Evolutionary conservation across 768 basidiomycete species (phyloP).

Genomic region (Boletus insuetus): DNA sequence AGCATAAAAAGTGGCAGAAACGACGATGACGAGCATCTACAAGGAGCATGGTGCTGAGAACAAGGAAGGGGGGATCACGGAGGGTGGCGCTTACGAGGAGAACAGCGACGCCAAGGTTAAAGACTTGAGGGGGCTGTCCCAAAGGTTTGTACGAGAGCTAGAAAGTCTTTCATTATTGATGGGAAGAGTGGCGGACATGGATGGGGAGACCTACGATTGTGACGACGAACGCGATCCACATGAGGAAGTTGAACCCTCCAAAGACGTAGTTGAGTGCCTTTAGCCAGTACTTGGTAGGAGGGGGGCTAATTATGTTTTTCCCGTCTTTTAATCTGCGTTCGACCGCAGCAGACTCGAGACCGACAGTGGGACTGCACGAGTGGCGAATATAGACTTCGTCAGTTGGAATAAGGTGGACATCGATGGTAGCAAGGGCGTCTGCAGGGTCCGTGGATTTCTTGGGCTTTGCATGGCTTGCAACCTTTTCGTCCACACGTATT

Average conservation of each 20-base stretch:
- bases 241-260: constrained; percentile 56
- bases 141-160: constrained; percentile 54
- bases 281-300: constrained; percentile 45
- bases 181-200: not conserved
- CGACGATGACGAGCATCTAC: constrained; percentile 41
- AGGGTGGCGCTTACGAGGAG: constrained; percentile 39
- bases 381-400: constrained; percentile 45
- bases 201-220: constrained; percentile 34
- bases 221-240: constrained; percentile 54
- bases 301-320: constrained; percentile 50
- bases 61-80: not conserved
- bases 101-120: constrained; percentile 52
- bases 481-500: constrained; percentile 38
- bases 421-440: constrained; percentile 42
- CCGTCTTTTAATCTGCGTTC: constrained; percentile 38
- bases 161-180: constrained; percentile 14
- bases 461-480: constrained; percentile 12
- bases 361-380: constrained; percentile 40
- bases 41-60: constrained; percentile 11
- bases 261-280: constrained; percentile 54
- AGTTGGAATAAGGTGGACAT: constrained; percentile 43
- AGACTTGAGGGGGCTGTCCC: constrained; percentile 39
- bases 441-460: constrained; percentile 32
- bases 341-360: constrained; percentile 48
- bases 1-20: constrained; percentile 48